Evolutionary conservation across 176 grass and related monocot genomes (phyloP).

Genomic region (Triticum turgidum): DNA sequence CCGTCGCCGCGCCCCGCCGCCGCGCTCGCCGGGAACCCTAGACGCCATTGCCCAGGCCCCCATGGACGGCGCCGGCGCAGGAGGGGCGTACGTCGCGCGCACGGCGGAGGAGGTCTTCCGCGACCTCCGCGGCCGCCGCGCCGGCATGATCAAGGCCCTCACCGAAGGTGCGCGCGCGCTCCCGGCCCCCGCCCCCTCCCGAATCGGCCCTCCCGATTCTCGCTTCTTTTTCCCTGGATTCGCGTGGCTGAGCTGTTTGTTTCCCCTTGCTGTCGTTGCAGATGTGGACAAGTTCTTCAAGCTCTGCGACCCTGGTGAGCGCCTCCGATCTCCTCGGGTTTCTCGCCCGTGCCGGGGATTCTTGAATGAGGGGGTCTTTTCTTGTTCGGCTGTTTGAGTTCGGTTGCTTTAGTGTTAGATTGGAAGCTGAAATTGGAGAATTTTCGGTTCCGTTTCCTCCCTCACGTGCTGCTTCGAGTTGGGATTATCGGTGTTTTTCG

Average conservation of each 20-base stretch:
- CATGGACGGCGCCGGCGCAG: slow-evolving; percentile 67
- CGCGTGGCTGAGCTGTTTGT: slow-evolving; percentile 23
- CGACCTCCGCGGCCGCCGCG: slow-evolving; percentile 78
- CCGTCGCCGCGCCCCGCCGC: slow-evolving; percentile 1
- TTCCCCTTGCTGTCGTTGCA: slow-evolving; percentile 37
- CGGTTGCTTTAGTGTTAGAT: slow-evolving; percentile 29
- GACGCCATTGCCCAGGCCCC: slow-evolving; percentile 33
- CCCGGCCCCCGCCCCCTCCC: not conserved
- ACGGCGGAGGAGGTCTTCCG: slow-evolving; percentile 91
- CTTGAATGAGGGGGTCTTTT: not conserved
- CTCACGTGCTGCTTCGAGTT: not conserved
- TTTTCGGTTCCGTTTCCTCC: not conserved
- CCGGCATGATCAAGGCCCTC: slow-evolving; percentile 92
- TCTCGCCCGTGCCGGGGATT: not conserved
- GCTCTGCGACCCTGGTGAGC: slow-evolving; percentile 91
- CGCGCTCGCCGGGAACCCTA: slow-evolving; percentile 20
- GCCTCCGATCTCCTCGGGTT: slow-evolving; percentile 39
- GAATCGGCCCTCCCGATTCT: not conserved
- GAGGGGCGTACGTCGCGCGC: slow-evolving; percentile 39
- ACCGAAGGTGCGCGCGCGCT: slow-evolving; percentile 54
- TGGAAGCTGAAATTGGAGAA: slow-evolving; percentile 39
- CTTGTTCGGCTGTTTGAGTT: slow-evolving; percentile 12
- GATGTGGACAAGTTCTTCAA: slow-evolving; percentile 96
- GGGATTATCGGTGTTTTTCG: slow-evolving; percentile 31
- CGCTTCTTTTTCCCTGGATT: not conserved